Conservation (phyloP, 2,329 filamentous ascomycete genomes). For the Alternaria gansuensis region DNA sequence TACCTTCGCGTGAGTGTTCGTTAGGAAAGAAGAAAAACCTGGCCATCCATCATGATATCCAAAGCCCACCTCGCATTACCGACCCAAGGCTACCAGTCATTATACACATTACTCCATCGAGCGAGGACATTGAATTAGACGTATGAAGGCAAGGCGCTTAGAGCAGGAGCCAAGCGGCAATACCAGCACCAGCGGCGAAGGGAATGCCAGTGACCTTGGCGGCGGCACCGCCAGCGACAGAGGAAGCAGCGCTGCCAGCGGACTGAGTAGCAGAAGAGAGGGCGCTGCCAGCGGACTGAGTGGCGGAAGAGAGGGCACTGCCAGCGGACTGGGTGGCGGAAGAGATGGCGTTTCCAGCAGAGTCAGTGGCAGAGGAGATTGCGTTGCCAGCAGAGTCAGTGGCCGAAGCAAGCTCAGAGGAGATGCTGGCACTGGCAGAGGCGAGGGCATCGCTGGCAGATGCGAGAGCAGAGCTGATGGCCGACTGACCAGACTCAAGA, state of each 20-base stretch:
- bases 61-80: conserved; percentile 31
- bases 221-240: conserved; percentile 27
- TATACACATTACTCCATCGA: conserved; percentile 48
- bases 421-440: conserved; percentile 16
- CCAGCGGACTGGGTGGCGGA: conserved; percentile 12
- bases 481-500: conserved; percentile 16
- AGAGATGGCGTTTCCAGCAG: conserved; percentile 1
- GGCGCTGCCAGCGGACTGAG: conserved; percentile 21
- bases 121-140: conserved; percentile 31
- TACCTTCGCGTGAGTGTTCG: conserved; percentile 31
- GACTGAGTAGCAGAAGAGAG: conserved; percentile 23
- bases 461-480: conserved; percentile 5
- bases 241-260: conserved; percentile 24
- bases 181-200: conserved; percentile 49
- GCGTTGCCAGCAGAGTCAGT: conserved; percentile 8
- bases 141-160: conserved; percentile 37
- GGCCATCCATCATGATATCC: conserved; percentile 34
- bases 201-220: conserved; percentile 50
- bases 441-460: conserved; percentile 25
- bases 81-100: conserved; percentile 28
- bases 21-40: conserved; percentile 27
- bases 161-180: conserved; percentile 51
- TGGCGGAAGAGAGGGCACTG: conserved; percentile 16
- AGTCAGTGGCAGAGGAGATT: conserved; percentile 17
- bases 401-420: conserved; percentile 27